A percentile compares a stretch with the other conserved stretches of the same genome.
Conservation (phyloP, 768 basidiomycete genomes). For the Trametes villosa region DNA sequence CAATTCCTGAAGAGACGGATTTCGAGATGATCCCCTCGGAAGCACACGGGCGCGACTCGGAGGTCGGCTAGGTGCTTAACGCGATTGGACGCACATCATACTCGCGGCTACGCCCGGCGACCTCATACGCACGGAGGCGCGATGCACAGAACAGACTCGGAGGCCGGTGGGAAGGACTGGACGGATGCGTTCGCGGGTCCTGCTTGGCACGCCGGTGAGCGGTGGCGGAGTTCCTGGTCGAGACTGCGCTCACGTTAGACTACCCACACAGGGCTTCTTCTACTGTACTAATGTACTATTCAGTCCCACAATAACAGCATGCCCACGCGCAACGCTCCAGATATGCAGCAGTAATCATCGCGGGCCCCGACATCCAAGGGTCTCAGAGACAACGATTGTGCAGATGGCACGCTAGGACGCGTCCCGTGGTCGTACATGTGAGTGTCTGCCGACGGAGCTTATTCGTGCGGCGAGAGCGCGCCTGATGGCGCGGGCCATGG, state of each 20-base stretch:
- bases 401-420: neutral
- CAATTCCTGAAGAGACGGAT: slow-evolving; percentile 21
- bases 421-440: slow-evolving; percentile 20
- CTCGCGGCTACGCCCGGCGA: neutral
- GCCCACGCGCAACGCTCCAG: neutral
- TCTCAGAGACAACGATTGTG: too few relatives aligned
- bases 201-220: slow-evolving; percentile 23
- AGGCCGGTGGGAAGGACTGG: slow-evolving; percentile 16
- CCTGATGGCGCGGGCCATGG: slow-evolving; percentile 14
- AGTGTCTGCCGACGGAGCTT: slow-evolving; percentile 4
- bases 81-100: neutral
- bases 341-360: neutral
- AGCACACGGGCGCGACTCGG: slow-evolving; percentile 9
- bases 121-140: neutral
- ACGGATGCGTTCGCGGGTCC: slow-evolving; percentile 2
- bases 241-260: slow-evolving; percentile 15
- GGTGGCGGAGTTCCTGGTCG: slow-evolving; percentile 5
- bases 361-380: neutral
- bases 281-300: slow-evolving; percentile 25
- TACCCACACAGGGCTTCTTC: slow-evolving; percentile 15
- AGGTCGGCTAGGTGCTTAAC: slow-evolving; percentile 16
- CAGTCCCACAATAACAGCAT: slow-evolving; percentile 9
- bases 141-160: neutral
- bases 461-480: neutral
- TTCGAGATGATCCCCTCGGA: slow-evolving; percentile 27